These are phyloP conservation scores for Hypoxylon sp. DNA, from an alignment of 2,329 filamentous ascomycete genomes.

Conservation along the genomic window DNA sequence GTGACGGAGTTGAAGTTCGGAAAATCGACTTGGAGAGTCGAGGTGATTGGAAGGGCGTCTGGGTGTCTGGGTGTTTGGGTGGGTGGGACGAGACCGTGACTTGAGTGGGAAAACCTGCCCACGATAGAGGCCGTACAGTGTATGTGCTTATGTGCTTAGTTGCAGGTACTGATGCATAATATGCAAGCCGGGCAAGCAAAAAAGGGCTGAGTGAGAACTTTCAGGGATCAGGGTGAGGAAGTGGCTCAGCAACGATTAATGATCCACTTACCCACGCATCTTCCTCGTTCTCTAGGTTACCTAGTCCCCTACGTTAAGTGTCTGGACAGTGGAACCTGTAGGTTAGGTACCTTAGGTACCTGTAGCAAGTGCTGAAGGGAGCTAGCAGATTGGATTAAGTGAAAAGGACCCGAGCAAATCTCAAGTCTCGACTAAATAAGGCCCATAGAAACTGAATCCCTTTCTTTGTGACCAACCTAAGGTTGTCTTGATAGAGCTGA, in stretches of 20 bases:
- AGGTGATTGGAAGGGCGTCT: constrained; percentile 32
- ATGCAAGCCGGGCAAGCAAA: background rate
- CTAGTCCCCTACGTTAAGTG: constrained; percentile 38
- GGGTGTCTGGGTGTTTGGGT: constrained; percentile 30
- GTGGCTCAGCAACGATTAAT: constrained; percentile 35
- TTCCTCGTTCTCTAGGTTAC: constrained; percentile 31
- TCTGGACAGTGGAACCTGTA: constrained; percentile 37
- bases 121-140: background rate
- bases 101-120: constrained; percentile 18
- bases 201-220: background rate
- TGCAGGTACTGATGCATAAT: background rate
- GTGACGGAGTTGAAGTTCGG: constrained; percentile 40
- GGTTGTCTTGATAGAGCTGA: background rate
- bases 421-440: background rate
- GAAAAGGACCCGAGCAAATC: constrained; percentile 5
- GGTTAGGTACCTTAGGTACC: constrained; percentile 19
- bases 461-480: background rate
- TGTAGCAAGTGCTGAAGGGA: constrained; percentile 21
- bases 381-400: constrained; percentile 17
- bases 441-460: background rate
- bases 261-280: constrained; percentile 15
- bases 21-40: constrained; percentile 29
- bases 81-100: constrained; percentile 34
- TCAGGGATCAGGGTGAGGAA: background rate
- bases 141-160: background rate